A percentile compares a stretch with the other conserved stretches of the same genome.
These are phyloP conservation scores for Graphilbum ipis-grandicollis DNA, from an alignment of 2,329 filamentous ascomycete genomes.

Conservation along the genomic window DNA sequence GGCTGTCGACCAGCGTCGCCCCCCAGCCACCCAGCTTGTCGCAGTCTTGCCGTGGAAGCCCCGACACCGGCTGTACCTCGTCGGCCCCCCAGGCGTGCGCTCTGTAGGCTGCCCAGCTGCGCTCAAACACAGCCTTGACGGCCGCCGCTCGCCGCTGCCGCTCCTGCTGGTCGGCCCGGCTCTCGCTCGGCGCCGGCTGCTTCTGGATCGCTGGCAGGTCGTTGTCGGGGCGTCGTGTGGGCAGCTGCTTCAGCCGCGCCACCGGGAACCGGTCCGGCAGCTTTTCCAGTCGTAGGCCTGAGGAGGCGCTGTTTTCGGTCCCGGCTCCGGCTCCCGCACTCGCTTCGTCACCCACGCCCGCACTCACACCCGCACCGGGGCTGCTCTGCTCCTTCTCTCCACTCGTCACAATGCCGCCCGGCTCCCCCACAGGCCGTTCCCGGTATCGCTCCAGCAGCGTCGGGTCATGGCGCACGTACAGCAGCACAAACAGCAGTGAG, in stretches of 20 bases:
- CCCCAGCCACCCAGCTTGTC: conserved; percentile 38
- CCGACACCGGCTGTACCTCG: conserved; percentile 41
- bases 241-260: conserved; percentile 18
- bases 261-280: conserved; percentile 3
- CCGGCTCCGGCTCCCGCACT: no score
- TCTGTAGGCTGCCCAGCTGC: conserved; percentile 44
- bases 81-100: conserved; percentile 46
- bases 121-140: conserved; percentile 32
- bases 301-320: conserved; percentile 3
- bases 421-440: background rate
- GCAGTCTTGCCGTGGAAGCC: conserved; percentile 35
- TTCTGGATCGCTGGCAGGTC: conserved; percentile 45
- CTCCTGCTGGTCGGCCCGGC: conserved; percentile 14
- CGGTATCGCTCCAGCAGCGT: conserved; percentile 5
- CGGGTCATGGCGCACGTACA: conserved; percentile 3
- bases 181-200: conserved; percentile 29
- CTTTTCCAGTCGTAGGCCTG: background rate
- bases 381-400: no score
- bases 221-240: conserved; percentile 12
- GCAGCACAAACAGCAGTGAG: conserved; percentile 2
- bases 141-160: conserved; percentile 22
- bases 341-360: no score
- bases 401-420: no score
- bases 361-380: no score
- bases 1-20: conserved; percentile 47